These are phyloP conservation scores for Climacium dendroides DNA, from an alignment of 225 moss, liverwort and hornwort genomes.

Conservation along the genomic window DNA sequence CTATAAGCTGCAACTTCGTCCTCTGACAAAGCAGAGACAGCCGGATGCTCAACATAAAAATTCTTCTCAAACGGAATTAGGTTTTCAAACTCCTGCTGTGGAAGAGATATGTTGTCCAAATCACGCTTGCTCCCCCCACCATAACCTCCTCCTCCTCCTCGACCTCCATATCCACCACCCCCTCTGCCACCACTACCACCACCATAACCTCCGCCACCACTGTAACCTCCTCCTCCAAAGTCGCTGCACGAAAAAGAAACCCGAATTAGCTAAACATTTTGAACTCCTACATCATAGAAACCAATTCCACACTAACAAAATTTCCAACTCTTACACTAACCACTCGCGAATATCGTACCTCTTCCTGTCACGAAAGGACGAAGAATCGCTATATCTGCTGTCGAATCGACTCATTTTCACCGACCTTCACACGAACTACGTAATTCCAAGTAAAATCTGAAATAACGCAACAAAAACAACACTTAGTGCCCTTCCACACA, in stretches of 20 bases:
- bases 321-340: not conserved
- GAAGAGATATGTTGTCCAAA: slow-evolving; percentile 56
- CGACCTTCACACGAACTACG: not conserved
- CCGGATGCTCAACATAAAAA: slow-evolving; percentile 87
- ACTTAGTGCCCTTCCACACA: not conserved
- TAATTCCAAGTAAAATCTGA: not conserved
- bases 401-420: slow-evolving; percentile 68
- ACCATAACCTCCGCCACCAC: slow-evolving; percentile 43
- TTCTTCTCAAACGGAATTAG: slow-evolving; percentile 88
- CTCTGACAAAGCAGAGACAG: slow-evolving; percentile 63
- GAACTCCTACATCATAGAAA: not conserved
- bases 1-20: slow-evolving; percentile 59
- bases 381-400: slow-evolving; percentile 70
- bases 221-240: slow-evolving; percentile 53
- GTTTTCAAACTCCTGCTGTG: slow-evolving; percentile 75
- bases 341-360: slow-evolving; percentile 8
- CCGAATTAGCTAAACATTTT: not conserved
- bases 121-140: slow-evolving; percentile 51
- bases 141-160: slow-evolving; percentile 26
- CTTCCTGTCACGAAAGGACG: slow-evolving; percentile 78
- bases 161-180: slow-evolving; percentile 25
- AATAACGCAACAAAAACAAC: not conserved
- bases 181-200: slow-evolving; percentile 31
- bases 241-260: slow-evolving; percentile 17
- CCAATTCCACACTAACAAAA: too few relatives aligned